Percentiles rank a stretch among this genome's conserved stretches.
These are phyloP conservation scores for Acer campestre DNA, from an alignment of 345 rosid genomes.

Conservation along the genomic window DNA sequence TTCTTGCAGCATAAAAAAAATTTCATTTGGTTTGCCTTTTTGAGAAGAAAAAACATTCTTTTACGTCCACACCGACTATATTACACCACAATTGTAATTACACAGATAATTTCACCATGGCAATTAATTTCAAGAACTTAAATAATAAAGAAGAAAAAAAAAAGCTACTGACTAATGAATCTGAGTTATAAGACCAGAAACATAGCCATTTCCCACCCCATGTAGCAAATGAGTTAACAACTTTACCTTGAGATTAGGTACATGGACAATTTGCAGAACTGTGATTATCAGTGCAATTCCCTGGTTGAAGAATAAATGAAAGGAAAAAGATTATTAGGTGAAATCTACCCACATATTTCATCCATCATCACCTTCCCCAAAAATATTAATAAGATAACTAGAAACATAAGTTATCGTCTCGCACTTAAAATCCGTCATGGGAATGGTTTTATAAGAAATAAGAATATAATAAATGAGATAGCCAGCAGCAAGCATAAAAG, in stretches of 20 bases:
- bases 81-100: too few species aligned
- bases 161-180: neutral
- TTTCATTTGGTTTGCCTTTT: neutral
- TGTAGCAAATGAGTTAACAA: constrained; percentile 5
- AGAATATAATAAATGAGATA: neutral
- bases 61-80: neutral
- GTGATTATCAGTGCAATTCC: constrained; percentile 95
- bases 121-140: constrained; percentile 3
- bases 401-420: neutral
- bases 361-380: constrained; percentile 5
- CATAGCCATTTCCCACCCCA: neutral
- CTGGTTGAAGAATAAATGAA: constrained; percentile 41
- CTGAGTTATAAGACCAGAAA: neutral
- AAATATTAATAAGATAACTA: neutral
- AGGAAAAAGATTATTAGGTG: constrained; percentile 13
- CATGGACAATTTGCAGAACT: constrained; percentile 90
- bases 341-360: constrained; percentile 1
- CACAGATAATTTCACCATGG: neutral
- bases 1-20: neutral
- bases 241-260: constrained; percentile 95
- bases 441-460: neutral
- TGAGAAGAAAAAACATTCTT: neutral
- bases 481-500: neutral
- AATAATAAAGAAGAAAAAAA: neutral
- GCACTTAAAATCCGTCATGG: neutral